A percentile compares a stretch with the other conserved stretches of the same genome.
Evolutionary conservation across 805 yeast genomes (phyloP).

Genomic region (Komagataella populi): DNA sequence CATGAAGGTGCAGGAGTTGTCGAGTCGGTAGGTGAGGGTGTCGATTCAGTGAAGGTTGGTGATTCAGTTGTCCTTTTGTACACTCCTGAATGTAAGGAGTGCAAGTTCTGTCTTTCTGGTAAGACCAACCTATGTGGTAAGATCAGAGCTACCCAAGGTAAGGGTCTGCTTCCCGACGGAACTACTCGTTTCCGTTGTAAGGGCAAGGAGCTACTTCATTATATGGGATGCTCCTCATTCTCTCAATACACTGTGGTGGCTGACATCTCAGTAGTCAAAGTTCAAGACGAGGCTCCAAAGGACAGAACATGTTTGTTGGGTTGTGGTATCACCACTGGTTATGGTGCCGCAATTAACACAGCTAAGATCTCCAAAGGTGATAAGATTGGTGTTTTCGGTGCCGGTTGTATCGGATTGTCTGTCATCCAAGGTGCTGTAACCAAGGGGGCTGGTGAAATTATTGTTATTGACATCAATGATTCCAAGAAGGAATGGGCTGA

Average conservation of each 20-base stretch:
- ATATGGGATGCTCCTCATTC: constrained; percentile 97
- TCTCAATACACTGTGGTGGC: constrained; percentile 97
- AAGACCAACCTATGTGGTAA: constrained; percentile 95
- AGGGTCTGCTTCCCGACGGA: constrained; percentile 98
- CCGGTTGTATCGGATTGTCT: constrained; percentile 94
- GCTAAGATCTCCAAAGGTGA: constrained; percentile 88
- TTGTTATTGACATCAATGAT: constrained; percentile 80
- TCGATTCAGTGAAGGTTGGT: constrained; percentile 79
- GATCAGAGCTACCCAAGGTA: constrained; percentile 95
- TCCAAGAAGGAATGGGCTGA: constrained; percentile 74
- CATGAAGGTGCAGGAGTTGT: constrained; percentile 99
- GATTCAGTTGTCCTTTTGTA: constrained; percentile 89
- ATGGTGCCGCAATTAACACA: constrained; percentile 93
- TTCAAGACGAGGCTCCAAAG: constrained; percentile 69
- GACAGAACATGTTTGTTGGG: constrained; percentile 89
- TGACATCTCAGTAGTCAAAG: constrained; percentile 91
- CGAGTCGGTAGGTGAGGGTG: constrained; percentile 91
- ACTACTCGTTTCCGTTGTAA: constrained; percentile 79
- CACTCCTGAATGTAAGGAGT: constrained; percentile 93
- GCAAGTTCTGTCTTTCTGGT: constrained; percentile 90
- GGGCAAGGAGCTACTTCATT: constrained; percentile 79
- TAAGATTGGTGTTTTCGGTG: constrained; percentile 92
- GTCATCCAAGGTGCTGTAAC: constrained; percentile 90
- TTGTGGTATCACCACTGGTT: constrained; percentile 97
- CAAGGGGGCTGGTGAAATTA: constrained; percentile 69